Evolutionary conservation across 2,329 filamentous ascomycete genomes (phyloP).

Genomic region (Stachybotrys chlorohalonatus): DNA sequence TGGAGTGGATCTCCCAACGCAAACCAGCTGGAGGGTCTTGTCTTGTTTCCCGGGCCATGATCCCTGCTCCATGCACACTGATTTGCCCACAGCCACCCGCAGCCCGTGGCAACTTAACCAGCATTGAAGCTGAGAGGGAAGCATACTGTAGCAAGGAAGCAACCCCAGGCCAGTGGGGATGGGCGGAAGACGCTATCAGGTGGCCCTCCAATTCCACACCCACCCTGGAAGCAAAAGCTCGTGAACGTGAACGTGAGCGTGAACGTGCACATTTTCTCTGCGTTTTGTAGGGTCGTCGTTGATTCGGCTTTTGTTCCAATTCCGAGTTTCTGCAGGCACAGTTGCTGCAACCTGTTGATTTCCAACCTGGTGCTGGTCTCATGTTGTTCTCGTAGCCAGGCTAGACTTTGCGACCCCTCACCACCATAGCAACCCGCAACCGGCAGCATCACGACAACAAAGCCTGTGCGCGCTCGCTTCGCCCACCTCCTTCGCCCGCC

Average conservation of each 20-base stretch:
- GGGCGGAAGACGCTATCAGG: not conserved
- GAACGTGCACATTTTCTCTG: not conserved
- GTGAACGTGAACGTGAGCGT: not conserved
- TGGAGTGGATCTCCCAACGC: not conserved
- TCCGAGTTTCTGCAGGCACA: not conserved
- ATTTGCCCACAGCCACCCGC: not conserved
- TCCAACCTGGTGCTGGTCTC: no score
- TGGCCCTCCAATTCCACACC: not conserved
- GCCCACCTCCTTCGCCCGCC: not conserved
- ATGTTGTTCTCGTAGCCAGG: no score
- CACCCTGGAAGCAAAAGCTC: not conserved
- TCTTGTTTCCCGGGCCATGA: not conserved
- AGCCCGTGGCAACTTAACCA: not conserved
- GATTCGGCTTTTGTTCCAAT: not conserved
- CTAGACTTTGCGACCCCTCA: not conserved
- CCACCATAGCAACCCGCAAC: not conserved
- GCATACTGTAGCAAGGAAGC: not conserved
- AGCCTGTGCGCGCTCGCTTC: no score
- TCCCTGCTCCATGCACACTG: not conserved
- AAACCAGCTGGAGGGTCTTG: not conserved
- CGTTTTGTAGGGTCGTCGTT: not conserved
- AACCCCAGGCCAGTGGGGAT: not conserved
- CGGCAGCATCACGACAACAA: not conserved
- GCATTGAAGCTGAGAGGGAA: not conserved
- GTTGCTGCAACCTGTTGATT: no score